Base-by-base conservation (phyloP, 768 basidiomycete genomes). In the Kwoniella dendrophila region DNA sequence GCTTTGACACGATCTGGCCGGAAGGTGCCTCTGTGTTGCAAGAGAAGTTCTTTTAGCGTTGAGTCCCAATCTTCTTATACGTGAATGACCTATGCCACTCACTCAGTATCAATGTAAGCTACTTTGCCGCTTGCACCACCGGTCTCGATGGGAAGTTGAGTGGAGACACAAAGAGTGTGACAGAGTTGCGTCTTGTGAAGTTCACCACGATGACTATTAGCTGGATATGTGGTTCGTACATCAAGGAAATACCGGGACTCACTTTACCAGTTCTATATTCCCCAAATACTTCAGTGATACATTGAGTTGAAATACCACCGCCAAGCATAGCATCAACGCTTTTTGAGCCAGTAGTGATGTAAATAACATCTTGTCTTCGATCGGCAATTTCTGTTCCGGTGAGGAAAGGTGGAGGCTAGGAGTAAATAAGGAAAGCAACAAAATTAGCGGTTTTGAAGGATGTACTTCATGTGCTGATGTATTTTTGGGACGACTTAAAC, bases 241-340 rank as follows among this genome's bases (percentile, higher is more conserved):
- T n/a, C n/a, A n/a, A n/a, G n/a, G n/a, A n/a, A n/a, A n/a, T n/a
- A n/a, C n/a, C n/a, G n/a, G n/a, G 1, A 58, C 75, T 60, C n/a
- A 75, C 78, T 63, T 79, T 79, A 7, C 94, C 94, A 0, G 95
- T 97, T 32, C 94, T 85, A 79, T 90, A 97, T 79, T 98, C 94
- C 45, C 95, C 94, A 72, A 92, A 98, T 1, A 97, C 93, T 85
- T 97, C 94, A 3, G 91, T 89, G 62, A 96, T 92, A 6, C 91
- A 92, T 74, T 96, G 93, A 6, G 94, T 94, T 83, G 88, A 86
- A 57, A 96, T 80, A 0, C 93, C 92, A 20, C 93, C 92, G 47
- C 92, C 93, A 1, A 96, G 83, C 59, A 95, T 90, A 83, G 64
- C 63, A 73, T 97, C 94, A 5, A 95, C 92, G 6, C 86, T 82